phyloP scores from a whole-genome alignment of 2,329 filamentous ascomycete genomes.

The Fusarium sambucinum region DNA sequence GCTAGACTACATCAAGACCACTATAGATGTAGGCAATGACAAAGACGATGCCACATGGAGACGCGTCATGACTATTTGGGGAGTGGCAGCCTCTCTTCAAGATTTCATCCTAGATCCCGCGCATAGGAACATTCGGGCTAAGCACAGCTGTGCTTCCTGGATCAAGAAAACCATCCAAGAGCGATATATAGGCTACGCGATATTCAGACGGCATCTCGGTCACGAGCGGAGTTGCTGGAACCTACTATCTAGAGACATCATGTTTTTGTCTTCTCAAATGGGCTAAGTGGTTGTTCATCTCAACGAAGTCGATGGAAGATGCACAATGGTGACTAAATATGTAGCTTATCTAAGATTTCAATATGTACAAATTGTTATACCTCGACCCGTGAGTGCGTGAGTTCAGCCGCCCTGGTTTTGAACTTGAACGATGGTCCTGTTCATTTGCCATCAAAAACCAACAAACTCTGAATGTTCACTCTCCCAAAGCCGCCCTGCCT shows the following conservation, averaged over 20 bases:
- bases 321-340: not conserved
- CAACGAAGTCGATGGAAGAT: not conserved
- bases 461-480: conserved; percentile 64
- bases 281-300: not conserved
- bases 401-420: not conserved
- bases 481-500: conserved; percentile 61
- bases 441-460: conserved; percentile 54
- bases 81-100: not conserved
- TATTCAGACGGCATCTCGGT: not conserved
- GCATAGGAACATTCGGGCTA: not conserved
- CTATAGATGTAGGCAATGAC: not conserved
- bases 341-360: not conserved
- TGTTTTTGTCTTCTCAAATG: no score
- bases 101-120: not conserved
- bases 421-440: not conserved
- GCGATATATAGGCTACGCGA: not conserved
- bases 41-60: not conserved
- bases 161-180: not conserved
- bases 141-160: not conserved
- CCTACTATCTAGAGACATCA: fast-evolving
- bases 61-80: not conserved
- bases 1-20: not conserved
- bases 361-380: no score
- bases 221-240: not conserved
- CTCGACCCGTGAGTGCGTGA: not conserved